Base-by-base conservation (phyloP, 2,329 filamentous ascomycete genomes). In the Diaporthe nobilis region DNA sequence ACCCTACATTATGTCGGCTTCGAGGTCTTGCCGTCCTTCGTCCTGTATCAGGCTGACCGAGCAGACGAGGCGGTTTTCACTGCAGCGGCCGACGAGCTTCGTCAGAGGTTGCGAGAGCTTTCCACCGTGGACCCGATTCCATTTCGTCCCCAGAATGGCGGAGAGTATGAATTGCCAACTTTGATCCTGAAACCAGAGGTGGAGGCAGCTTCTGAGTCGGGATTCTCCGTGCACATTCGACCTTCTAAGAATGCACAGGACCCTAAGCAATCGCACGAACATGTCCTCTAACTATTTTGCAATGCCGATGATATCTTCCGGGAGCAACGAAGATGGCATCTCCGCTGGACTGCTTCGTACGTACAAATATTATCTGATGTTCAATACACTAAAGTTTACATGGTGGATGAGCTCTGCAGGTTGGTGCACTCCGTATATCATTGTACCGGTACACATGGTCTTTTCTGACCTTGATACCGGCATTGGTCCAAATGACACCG, bases 11-110 rank as follows among this genome's bases (percentile, higher is more conserved):
- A 63, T 39, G 28, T 25, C 37, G 60, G 60, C 15, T 63, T 63
- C 39, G 39, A 63, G n/a, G 60, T 63, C 39, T 28, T 63, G 60
- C 60, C 60, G 15, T 63, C 60, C 44, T 63, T 63, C 60, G 15
- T 63, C n/a, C n/a, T 63, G 39, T 63, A 63, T 20, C n/a, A 28
- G n/a, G 20, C 60, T 28, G 37, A 63, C n/a, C 60, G 60, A 44
- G 15, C 37, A 17, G 39, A 44, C 37, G 60, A 63, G n/a, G 15
- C 37, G 8, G n/a, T 10, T 12, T 63, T 63, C 39, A 63, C 13
- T 20, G 37, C 60, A 22, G 10, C 60, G 25, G 60, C 60, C 39
- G 9, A 44, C 25, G n/a, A 44, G 60, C 20, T 63, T 44, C 60
- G 37, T 1, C 39, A 63, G 25, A 63, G 60, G 39, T 12, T 63